A percentile compares a stretch with the other conserved stretches of the same genome.
phyloP scores from a whole-genome alignment of 176 grass and related monocot genomes.

The Zoysia pacifica region DNA sequence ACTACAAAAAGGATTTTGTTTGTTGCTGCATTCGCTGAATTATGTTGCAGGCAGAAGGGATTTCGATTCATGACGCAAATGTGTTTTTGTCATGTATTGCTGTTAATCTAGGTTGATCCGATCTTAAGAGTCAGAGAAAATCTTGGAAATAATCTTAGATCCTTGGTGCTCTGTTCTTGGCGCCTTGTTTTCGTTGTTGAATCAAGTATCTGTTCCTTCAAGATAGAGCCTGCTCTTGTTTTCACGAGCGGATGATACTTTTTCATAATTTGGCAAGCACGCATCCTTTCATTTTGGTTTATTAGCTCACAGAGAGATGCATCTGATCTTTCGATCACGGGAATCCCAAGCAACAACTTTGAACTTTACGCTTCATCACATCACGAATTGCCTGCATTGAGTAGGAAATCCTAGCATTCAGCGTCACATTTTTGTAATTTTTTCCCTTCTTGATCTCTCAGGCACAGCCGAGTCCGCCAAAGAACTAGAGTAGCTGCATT shows the following conservation, averaged over 20 bases:
- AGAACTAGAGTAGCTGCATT: constrained; percentile 40
- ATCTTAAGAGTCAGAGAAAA: neutral
- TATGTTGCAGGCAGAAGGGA: neutral
- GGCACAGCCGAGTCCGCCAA: constrained; percentile 27
- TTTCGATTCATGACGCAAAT: too few species aligned
- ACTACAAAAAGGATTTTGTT: too few species aligned
- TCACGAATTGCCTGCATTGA: constrained; percentile 23
- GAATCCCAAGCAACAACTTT: neutral
- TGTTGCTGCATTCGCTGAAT: neutral
- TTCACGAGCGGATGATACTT: constrained; percentile 3
- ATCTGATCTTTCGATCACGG: neutral
- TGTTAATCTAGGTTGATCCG: neutral
- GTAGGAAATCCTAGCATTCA: neutral
- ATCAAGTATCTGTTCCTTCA: neutral
- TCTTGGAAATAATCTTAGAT: constrained; percentile 1
- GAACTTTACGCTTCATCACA: neutral
- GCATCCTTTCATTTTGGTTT: neutral
- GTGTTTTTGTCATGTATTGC: neutral
- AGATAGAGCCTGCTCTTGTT: neutral
- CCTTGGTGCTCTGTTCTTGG: neutral
- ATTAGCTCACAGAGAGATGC: constrained; percentile 10
- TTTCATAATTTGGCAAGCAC: neutral
- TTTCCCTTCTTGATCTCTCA: neutral
- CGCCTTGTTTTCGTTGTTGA: neutral
- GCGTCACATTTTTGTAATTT: neutral